Base-by-base conservation (phyloP, 805 yeast genomes). In the Priceomyces castillae region DNA sequence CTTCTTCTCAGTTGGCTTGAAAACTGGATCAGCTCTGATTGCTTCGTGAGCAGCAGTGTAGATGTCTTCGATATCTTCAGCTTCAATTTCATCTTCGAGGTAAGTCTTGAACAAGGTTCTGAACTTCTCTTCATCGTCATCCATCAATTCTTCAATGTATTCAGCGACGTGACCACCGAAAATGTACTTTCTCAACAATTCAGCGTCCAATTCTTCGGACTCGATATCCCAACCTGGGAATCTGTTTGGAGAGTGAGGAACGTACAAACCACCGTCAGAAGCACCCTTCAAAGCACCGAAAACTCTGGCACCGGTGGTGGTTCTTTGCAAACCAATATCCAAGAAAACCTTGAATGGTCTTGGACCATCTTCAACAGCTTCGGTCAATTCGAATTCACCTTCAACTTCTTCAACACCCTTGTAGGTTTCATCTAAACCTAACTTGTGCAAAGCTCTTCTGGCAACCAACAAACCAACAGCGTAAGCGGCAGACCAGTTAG, bases 171-270 rank as follows among this genome's bases (percentile, higher is more conserved):
- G 99, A 76, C 98, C 98, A 81, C 96, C 98, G 71, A 92, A 86
- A 82, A 94, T 94, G 95, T 94, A 94, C 78, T 88, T 89, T 89
- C 97, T 89, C 75, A 94, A 84, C 61, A 82, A 76, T 72, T 94
- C 99, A 65, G 97, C 89, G 71, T 94, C 99, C 65, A 94, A 84
- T 80, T 94, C 99, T 81, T 94, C 96, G 65, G 85, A 69, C 82
- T 94, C 99, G 66, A 92, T 88, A 77, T 94, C 99, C 95, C 92
- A 94, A 80, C 99, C 99, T 77, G 99, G 99, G 96, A 90, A 94
- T 86, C 99, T 90, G 84, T 90, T 90, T 71, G 96, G 87, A 64
- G 96, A 89, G 90, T 94, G 99, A 62, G 99, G 99, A 71, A 94
- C 81, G 90, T 86, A 89, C 67, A 94, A 81, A 66, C 99, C 99